Base-by-base conservation (phyloP, 2,329 filamentous ascomycete species). In the Colletotrichum caudatum region DNA sequence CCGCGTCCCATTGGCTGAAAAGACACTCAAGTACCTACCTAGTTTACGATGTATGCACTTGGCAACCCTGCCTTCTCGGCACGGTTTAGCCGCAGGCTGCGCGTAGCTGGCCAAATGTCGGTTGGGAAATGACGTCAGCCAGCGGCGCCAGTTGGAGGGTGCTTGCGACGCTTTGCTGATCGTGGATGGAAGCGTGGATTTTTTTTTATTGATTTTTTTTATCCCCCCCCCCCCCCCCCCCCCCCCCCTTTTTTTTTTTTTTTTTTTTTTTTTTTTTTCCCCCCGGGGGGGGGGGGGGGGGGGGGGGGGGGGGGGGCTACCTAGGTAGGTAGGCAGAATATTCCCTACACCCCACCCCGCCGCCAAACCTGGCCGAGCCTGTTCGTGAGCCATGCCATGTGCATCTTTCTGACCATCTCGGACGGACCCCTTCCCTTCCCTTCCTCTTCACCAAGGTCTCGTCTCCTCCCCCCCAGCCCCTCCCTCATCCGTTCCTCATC, bases 161-260 rank as follows among this genome's bases (percentile, higher is more conserved):
- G 69, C 69, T 72, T 72, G 65, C 69, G 69, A 72, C 69, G 69
- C 69, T 64, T 64, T 72, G 65, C 64, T 56, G 65, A 72, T 71
- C 65, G n/a, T 48, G 46, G n/a, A 20, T 48, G 20, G 46, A n/a
- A 58, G 35, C 14, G 54, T 37, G 6, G 5, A 5, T 41, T 41
- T 41, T 20, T 44, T 9, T 46, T n/a, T n/a, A 39, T 46, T n/a
- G 9, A 39, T n/a, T 6, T 9, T 46, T 26, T 41, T 18, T 41
- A 29, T 29, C 5, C 5, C 29, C 29, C 29, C 29, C 29, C 29
- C 5, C 29, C 29, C 29, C 16, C 23, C 8, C 14, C 11, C 4
- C 14, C 53, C 37, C n/a, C 11, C 20, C 53, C n/a, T n/a, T n/a
- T n/a, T n/a, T n/a, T n/a, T n/a, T n/a, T n/a, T n/a, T n/a, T n/a